These are phyloP conservation scores for Ogataea henricii DNA, from an alignment of 805 yeast genomes.

Conservation along the genomic window DNA sequence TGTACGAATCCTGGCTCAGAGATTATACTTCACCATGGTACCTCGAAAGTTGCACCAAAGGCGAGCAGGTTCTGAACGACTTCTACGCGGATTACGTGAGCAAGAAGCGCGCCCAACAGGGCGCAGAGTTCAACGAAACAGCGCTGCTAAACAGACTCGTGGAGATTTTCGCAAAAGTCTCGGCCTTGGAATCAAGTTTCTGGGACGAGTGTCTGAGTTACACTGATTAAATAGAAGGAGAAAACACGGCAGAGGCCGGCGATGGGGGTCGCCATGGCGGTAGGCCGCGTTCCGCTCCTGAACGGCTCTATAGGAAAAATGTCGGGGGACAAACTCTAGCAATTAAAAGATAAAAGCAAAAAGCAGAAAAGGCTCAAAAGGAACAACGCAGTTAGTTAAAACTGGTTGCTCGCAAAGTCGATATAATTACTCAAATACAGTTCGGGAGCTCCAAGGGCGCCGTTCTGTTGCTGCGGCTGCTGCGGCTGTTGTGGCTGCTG, in stretches of 20 bases:
- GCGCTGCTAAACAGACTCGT: conserved; percentile 47
- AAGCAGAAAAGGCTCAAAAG: conserved; percentile 1
- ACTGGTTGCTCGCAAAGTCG: conserved; percentile 9
- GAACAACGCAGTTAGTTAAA: neutral
- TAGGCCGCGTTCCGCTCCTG: neutral
- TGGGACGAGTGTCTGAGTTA: conserved; percentile 52
- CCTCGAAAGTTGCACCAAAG: conserved; percentile 50
- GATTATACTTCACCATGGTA: conserved; percentile 66
- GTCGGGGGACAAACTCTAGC: conserved; percentile 4
- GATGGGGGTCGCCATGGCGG: conserved; percentile 3
- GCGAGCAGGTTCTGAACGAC: conserved; percentile 43
- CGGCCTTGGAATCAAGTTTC: conserved; percentile 61
- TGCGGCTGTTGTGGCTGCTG: neutral
- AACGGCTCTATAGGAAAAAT: neutral
- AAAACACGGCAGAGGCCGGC: neutral
- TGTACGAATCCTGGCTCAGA: conserved; percentile 56
- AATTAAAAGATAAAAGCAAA: neutral
- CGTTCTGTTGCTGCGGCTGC: conserved; percentile 1
- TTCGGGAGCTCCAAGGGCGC: conserved; percentile 6
- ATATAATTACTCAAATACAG: conserved; percentile 9
- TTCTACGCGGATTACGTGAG: conserved; percentile 12
- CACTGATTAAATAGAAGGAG: conserved; percentile 1
- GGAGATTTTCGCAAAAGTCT: conserved; percentile 60
- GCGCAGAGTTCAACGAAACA: conserved; percentile 42
- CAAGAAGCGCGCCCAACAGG: conserved; percentile 37